Conservation (phyloP, 106 monocot genomes). For the Platanthera zijinensis region DNA sequence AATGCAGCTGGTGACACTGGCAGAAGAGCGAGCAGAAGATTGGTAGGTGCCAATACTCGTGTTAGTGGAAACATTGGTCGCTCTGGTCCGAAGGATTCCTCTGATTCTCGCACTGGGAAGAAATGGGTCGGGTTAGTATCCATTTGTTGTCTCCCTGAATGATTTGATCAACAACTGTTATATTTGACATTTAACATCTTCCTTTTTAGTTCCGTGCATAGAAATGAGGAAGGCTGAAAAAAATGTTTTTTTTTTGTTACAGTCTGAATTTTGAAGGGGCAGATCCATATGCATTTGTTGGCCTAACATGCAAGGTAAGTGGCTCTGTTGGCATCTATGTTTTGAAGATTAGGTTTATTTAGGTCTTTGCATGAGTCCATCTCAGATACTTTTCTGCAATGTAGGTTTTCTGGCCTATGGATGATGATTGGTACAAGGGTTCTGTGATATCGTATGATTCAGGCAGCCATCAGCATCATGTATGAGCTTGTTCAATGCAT, state of each 20-base stretch:
- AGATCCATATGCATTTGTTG: conserved; percentile 63
- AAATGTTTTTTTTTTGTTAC: conserved; percentile 9
- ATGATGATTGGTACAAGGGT: conserved; percentile 83
- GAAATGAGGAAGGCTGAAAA: background rate
- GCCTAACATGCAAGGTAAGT: conserved; percentile 86
- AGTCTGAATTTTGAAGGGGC: conserved; percentile 70
- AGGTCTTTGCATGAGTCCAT: background rate
- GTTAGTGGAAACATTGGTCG: conserved; percentile 14
- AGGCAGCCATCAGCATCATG: conserved; percentile 41
- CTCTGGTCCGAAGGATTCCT: conserved; percentile 15
- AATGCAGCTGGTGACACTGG: conserved; percentile 12
- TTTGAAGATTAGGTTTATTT: background rate
- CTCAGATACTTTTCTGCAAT: background rate
- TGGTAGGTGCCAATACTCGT: conserved; percentile 3
- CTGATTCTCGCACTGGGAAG: conserved; percentile 24
- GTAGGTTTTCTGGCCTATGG: conserved; percentile 97
- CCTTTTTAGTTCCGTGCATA: background rate
- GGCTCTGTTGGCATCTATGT: background rate
- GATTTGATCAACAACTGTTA: background rate
- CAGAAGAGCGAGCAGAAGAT: conserved; percentile 20
- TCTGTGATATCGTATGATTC: conserved; percentile 45
- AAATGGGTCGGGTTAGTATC: conserved; percentile 83
- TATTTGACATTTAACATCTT: background rate
- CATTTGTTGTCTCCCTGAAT: background rate
- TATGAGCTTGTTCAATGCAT: conserved; percentile 20